A percentile compares a stretch with the other conserved stretches of the same genome.
Conservation (phyloP, 176 grass and related monocot species). For the Phragmites australis region DNA sequence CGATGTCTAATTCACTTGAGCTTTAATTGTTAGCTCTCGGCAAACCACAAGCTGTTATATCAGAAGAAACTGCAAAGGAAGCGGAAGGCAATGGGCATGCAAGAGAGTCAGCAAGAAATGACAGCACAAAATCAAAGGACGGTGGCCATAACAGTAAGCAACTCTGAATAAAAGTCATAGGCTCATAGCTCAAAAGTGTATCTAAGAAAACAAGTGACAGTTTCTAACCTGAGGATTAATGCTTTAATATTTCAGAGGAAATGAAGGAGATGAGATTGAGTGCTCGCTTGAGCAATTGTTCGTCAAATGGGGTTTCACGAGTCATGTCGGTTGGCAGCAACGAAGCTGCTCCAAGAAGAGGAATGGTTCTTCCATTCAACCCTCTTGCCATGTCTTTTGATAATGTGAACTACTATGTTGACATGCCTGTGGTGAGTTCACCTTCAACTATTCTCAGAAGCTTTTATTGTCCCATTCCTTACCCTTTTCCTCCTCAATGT, state of each 20-base stretch:
- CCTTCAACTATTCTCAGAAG: conserved; percentile 25
- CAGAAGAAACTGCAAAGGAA: conserved; percentile 87
- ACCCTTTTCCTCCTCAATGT: conserved; percentile 20
- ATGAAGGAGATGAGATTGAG: conserved; percentile 59
- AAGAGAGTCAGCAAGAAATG: conserved; percentile 42
- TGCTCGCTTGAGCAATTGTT: conserved; percentile 48
- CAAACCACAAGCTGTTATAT: conserved; percentile 94
- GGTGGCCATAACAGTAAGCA: conserved; percentile 54
- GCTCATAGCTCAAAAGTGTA: not conserved
- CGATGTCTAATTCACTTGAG: conserved; percentile 12
- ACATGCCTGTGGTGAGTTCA: conserved; percentile 88
- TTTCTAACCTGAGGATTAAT: conserved; percentile 36
- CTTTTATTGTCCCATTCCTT: conserved; percentile 28
- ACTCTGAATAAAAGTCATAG: not conserved
- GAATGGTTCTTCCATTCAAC: conserved; percentile 63
- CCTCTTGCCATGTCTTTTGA: conserved; percentile 96
- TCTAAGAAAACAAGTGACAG: conserved; percentile 13
- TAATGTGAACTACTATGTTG: conserved; percentile 89
- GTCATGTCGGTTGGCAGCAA: conserved; percentile 51
- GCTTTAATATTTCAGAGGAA: conserved; percentile 59
- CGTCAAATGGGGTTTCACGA: conserved; percentile 56
- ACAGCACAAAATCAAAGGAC: conserved; percentile 52
- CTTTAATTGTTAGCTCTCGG: conserved; percentile 66
- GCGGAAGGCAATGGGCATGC: conserved; percentile 52
- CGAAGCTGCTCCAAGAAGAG: conserved; percentile 46